Conservation (phyloP, 768 basidiomycete species). For the Cyclocybe aegerita region DNA sequence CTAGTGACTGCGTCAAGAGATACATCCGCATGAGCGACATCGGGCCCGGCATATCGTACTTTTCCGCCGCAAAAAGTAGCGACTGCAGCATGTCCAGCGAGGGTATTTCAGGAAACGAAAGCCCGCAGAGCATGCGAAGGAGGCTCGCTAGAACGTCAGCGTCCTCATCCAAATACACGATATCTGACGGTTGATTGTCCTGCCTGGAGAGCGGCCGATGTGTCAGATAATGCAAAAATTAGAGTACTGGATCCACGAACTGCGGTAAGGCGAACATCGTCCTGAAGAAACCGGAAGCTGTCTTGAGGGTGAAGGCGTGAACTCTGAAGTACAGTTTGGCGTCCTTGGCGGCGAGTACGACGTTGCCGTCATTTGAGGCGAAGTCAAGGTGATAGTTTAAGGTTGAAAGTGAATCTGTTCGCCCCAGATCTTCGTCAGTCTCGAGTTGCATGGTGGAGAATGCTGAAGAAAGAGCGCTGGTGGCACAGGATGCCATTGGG, state of each 20-base stretch:
- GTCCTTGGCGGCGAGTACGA: constrained; percentile 52
- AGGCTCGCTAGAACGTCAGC: constrained; percentile 51
- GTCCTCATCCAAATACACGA: constrained; percentile 60
- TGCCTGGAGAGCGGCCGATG: constrained; percentile 3
- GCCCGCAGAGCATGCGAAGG: constrained; percentile 61
- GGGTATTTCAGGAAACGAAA: constrained; percentile 46
- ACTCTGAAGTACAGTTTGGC: constrained; percentile 52
- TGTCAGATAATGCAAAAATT: background rate
- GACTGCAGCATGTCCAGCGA: constrained; percentile 56
- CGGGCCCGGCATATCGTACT: constrained; percentile 71
- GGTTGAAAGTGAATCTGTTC: constrained; percentile 1
- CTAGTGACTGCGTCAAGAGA: constrained; percentile 48
- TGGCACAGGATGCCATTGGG: too few relatives aligned
- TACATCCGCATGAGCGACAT: constrained; percentile 58
- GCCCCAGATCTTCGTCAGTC: background rate
- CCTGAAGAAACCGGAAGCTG: constrained; percentile 65
- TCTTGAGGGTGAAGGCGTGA: constrained; percentile 59
- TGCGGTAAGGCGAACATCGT: constrained; percentile 61
- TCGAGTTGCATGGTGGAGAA: constrained; percentile 16
- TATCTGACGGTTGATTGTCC: constrained; percentile 14
- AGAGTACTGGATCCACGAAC: constrained; percentile 10
- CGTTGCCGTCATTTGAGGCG: constrained; percentile 52
- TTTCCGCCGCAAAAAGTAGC: constrained; percentile 63
- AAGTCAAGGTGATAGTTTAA: constrained; percentile 47
- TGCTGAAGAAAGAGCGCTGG: too few relatives aligned